Evolutionary conservation across 192 early-diverging fungal genomes (phyloP).

Genomic region (Podila epicladia): DNA sequence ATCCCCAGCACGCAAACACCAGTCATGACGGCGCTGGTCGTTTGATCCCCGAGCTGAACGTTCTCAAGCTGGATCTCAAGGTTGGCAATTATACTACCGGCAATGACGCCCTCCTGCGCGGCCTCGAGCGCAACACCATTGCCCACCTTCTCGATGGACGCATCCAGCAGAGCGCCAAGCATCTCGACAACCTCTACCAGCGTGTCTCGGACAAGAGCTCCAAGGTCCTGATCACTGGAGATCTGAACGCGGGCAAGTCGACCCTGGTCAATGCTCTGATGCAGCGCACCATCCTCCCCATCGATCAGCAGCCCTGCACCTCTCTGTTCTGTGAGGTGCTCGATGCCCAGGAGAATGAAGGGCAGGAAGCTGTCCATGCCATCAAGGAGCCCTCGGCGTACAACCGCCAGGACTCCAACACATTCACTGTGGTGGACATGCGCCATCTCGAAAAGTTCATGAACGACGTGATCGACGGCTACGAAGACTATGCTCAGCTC

Average conservation of each 20-base stretch:
- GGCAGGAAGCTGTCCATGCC: constrained; percentile 93
- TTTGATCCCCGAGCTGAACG: constrained; percentile 58
- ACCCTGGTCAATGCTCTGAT: constrained; percentile 98
- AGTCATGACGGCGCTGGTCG: constrained; percentile 33
- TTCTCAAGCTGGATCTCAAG: constrained; percentile 77
- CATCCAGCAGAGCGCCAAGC: constrained; percentile 70
- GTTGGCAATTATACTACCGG: constrained; percentile 70
- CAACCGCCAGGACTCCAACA: constrained; percentile 73
- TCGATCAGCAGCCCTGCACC: constrained; percentile 98
- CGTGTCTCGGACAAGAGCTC: constrained; percentile 92
- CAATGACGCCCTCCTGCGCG: constrained; percentile 63
- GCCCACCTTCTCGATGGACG: constrained; percentile 76
- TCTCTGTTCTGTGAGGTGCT: constrained; percentile 96
- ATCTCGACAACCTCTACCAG: constrained; percentile 85
- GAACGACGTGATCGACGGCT: constrained; percentile 85
- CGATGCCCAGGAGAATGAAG: constrained; percentile 90
- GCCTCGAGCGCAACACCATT: constrained; percentile 75
- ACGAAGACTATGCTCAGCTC: constrained; percentile 86
- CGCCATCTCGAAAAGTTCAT: constrained; percentile 75
- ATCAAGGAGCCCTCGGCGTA: constrained; percentile 77
- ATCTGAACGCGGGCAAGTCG: constrained; percentile 97
- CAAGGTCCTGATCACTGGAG: constrained; percentile 96
- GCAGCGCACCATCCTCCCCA: constrained; percentile 88
- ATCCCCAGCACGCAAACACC: constrained; percentile 15
- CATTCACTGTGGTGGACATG: constrained; percentile 76